Percentiles rank a stretch among this genome's conserved stretches.
Conservation (phyloP, 768 basidiomycete genomes). For the Lentinula edodes region DNA sequence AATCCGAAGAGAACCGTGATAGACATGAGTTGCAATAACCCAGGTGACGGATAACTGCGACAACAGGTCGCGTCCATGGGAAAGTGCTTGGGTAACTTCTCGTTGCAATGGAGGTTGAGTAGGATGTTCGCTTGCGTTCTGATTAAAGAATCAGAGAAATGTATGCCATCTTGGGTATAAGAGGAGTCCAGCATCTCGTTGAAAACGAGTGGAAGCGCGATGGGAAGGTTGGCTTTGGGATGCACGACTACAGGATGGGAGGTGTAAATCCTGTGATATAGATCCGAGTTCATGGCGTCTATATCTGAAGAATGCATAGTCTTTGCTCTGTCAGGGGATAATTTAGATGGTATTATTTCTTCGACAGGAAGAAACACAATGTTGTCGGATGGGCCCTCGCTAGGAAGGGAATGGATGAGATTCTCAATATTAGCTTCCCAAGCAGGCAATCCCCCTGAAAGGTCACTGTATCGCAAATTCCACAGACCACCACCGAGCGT, state of each 20-base stretch:
- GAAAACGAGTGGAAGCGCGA: constrained; percentile 72
- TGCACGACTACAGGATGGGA: constrained; percentile 22
- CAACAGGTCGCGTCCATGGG: constrained; percentile 81
- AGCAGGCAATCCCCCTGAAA: constrained; percentile 67
- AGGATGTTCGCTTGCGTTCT: constrained; percentile 71
- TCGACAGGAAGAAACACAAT: constrained; percentile 78
- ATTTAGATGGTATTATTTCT: constrained; percentile 58
- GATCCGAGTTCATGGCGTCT: constrained; percentile 87
- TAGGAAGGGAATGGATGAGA: constrained; percentile 46
- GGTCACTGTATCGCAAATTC: constrained; percentile 74
- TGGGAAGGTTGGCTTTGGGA: constrained; percentile 20
- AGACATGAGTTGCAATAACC: constrained; percentile 48
- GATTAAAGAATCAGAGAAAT: constrained; percentile 62
- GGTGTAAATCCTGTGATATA: constrained; percentile 60
- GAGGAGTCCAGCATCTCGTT: constrained; percentile 72
- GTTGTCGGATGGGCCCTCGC: constrained; percentile 53
- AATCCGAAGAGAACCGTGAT: constrained; percentile 40
- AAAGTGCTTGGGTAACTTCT: constrained; percentile 51
- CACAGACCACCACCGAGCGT: constrained; percentile 85
- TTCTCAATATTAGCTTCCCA: constrained; percentile 76
- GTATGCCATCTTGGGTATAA: constrained; percentile 81
- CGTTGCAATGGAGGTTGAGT: constrained; percentile 79
- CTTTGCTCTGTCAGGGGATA: constrained; percentile 55
- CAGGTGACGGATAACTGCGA: constrained; percentile 65
- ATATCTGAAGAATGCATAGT: constrained; percentile 77